Percentiles rank a stretch among this genome's conserved stretches.
Conservation (phyloP, 1,284 basidiomycete genomes). For the Tilletia setariae region DNA sequence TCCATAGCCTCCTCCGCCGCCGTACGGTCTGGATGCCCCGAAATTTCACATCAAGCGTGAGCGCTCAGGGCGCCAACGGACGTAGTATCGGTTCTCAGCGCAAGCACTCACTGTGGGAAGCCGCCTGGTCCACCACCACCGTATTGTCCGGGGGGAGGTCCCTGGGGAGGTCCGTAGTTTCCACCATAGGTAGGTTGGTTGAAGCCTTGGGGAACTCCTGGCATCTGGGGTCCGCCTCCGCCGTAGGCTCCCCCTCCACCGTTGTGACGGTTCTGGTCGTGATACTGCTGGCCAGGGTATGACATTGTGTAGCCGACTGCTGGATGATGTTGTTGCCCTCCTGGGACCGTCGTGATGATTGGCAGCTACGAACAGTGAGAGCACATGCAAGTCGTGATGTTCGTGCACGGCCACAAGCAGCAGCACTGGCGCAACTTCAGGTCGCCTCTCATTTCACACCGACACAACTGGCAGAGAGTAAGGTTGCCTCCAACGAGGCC, state of each 20-base stretch:
- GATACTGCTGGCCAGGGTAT: constrained; percentile 45
- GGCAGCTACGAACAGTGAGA: no score
- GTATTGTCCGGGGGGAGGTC: neutral
- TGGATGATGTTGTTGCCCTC: neutral
- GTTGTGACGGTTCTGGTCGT: constrained; percentile 27
- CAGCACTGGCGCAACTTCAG: no score
- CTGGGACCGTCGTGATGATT: no score
- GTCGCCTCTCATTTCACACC: no score
- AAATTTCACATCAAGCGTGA: neutral
- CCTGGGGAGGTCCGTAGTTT: neutral
- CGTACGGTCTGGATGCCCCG: constrained; percentile 11
- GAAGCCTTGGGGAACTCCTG: neutral
- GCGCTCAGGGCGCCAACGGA: no score
- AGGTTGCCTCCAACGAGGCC: no score
- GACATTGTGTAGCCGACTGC: constrained; percentile 32
- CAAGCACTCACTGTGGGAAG: constrained; percentile 26
- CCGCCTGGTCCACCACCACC: constrained; percentile 26
- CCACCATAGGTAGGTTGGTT: neutral
- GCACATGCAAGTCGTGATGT: no score
- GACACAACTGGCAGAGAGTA: no score
- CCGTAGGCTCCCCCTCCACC: constrained; percentile 20
- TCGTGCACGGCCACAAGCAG: no score
- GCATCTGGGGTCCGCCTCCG: neutral
- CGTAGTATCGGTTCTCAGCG: neutral
- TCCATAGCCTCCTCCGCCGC: constrained; percentile 24